phyloP scores from a whole-genome alignment of 441 rosid genomes.

The Aquilaria agallochum region DNA sequence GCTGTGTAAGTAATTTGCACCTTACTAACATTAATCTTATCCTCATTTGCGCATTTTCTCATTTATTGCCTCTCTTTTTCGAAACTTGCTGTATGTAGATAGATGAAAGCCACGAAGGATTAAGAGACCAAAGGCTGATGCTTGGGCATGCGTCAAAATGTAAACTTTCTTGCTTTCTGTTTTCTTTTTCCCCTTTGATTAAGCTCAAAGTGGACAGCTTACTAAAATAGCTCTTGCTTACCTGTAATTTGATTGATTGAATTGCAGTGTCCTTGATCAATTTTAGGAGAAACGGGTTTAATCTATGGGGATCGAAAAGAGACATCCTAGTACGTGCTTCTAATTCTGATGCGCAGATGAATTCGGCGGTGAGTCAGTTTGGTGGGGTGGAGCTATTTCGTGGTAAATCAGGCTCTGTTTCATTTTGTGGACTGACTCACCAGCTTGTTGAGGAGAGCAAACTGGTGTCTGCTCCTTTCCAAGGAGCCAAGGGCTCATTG shows the following conservation, averaged over 20 bases:
- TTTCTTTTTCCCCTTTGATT: not conserved
- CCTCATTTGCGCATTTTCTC: slow-evolving; percentile 5
- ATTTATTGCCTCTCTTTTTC: slow-evolving; percentile 2
- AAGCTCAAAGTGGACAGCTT: not conserved
- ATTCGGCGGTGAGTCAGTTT: slow-evolving; percentile 11
- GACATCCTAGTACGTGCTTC: slow-evolving; percentile 26
- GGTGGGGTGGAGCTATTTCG: slow-evolving; percentile 53
- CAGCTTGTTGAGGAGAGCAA: slow-evolving; percentile 72
- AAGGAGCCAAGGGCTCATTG: slow-evolving; percentile 56
- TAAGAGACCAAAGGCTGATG: slow-evolving; percentile 12
- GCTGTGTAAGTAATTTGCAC: slow-evolving; percentile 26
- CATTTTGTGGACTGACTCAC: slow-evolving; percentile 66
- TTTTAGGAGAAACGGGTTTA: slow-evolving; percentile 7
- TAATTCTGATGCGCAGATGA: slow-evolving; percentile 20
- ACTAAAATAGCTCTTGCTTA: not conserved
- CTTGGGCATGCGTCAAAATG: slow-evolving; percentile 19
- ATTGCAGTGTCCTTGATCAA: slow-evolving; percentile 21
- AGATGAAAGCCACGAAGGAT: slow-evolving; percentile 17
- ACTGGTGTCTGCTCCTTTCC: slow-evolving; percentile 71
- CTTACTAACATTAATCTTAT: slow-evolving; percentile 1
- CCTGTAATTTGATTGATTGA: not conserved
- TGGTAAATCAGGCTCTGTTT: slow-evolving; percentile 79
- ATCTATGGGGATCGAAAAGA: slow-evolving; percentile 20
- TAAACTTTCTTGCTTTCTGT: slow-evolving; percentile 15
- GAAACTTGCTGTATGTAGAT: slow-evolving; percentile 20